Evolutionary conservation across 768 basidiomycete genomes (phyloP), one percentile per base, ranked within the genome.

Genomic region (Trametes cingulata): DNA sequence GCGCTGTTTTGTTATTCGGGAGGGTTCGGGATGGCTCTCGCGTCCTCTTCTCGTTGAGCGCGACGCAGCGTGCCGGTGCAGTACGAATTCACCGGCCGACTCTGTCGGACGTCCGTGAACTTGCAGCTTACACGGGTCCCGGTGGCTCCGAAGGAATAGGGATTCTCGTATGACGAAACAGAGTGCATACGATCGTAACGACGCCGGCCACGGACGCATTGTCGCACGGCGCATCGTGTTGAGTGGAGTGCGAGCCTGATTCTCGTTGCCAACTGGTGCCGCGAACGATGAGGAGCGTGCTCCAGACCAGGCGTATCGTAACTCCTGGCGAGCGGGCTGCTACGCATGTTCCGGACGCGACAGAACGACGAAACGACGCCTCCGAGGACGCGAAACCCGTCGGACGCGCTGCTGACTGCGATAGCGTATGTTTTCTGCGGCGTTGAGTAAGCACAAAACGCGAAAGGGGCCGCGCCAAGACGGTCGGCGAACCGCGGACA

Each of bases 221-320:
- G 29, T 47, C 25, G 17, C 39, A 20, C 10, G 40, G 6, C 24
- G 52, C 52, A 52, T 24, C 51, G 24, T 52, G 51, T 35, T 17
- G 1, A 6, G 37, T 55, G 43, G 35, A 47, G 43, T 46, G 20
- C 13, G 29, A 13, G 25, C 13, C 27, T 27, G 24, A 2, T 37
- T 55, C 42, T 39, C 54, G 42, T 45, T n/a, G 33, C 43, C 43
- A 45, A 47, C 15, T 37, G 54, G 46, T 47, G 54, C 35, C 54
- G 54, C 35, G 46, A 29, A 15, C 22, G 15, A 3, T 47, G 53
- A 53, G 54, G 54, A 55, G 54, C 42, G n/a, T n/a, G 43, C 54
- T 55, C 54, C 54, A 55, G 36, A 55, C 12, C 46, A 15, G 46
- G 54, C 42, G 10, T 36, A 25, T 46, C 15, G 43, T n/a, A 42